Evolutionary conservation across 2,329 filamentous ascomycete species (phyloP).

Genomic region (Aureobasidium subglaciale): DNA sequence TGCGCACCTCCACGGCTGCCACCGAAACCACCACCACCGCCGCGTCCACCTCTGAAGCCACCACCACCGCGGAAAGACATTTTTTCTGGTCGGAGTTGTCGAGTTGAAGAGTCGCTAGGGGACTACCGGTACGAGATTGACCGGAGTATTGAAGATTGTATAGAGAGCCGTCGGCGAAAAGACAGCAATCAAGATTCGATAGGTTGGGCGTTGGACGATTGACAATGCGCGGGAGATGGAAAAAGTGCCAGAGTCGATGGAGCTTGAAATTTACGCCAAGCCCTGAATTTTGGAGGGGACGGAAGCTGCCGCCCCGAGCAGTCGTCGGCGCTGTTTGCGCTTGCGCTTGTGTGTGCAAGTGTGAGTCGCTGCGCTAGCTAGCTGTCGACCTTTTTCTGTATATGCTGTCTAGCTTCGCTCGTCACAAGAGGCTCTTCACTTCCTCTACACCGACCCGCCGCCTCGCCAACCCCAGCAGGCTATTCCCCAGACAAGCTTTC

Average conservation of each 20-base stretch:
- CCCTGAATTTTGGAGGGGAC: not conserved
- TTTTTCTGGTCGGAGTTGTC: constrained; percentile 13
- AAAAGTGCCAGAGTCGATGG: not conserved
- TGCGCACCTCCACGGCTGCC: constrained; percentile 26
- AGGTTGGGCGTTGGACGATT: not conserved
- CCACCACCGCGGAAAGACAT: constrained; percentile 24
- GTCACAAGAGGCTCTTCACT: not conserved
- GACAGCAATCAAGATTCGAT: not conserved
- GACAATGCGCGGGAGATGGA: constrained; percentile 4
- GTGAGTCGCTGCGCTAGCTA: not conserved
- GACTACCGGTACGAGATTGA: constrained; percentile 2
- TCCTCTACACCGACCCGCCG: not conserved
- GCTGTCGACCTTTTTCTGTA: not conserved
- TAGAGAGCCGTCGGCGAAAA: constrained; percentile 1
- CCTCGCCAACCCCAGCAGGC: not conserved
- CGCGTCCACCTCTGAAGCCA: constrained; percentile 24
- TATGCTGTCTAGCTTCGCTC: constrained; percentile 13
- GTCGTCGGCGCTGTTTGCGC: not conserved
- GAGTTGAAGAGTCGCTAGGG: not conserved
- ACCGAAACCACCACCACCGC: constrained; percentile 20
- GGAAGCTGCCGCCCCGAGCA: not conserved
- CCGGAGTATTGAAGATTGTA: not conserved
- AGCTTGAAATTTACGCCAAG: constrained; percentile 13
- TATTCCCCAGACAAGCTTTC: not conserved
- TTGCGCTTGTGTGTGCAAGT: too few relatives aligned